phyloP scores from a whole-genome alignment of 1,139 yeast genomes.

The Pichia sp. region DNA sequence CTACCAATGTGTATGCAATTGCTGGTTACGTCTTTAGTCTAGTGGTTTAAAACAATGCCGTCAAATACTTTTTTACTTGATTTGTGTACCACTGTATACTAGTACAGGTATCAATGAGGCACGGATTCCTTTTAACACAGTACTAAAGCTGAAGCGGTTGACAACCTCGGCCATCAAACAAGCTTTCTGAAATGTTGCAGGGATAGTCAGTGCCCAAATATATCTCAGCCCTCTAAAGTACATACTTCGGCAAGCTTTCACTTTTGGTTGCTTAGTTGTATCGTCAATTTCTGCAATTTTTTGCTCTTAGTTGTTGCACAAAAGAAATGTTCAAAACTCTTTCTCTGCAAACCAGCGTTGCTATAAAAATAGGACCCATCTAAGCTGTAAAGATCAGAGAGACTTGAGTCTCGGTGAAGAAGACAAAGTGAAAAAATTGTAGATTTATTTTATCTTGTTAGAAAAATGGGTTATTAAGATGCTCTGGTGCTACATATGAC shows the following conservation, averaged over 20 bases:
- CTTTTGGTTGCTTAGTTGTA: slow-evolving; percentile 11
- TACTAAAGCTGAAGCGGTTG: slow-evolving; percentile 12
- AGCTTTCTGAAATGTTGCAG: slow-evolving; percentile 14
- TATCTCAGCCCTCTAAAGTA: slow-evolving; percentile 12
- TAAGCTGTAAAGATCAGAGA: no score
- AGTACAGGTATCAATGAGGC: slow-evolving; percentile 16
- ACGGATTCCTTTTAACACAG: slow-evolving; percentile 14
- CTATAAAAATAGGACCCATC: no score
- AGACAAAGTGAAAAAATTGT: no score
- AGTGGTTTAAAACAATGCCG: slow-evolving; percentile 9
- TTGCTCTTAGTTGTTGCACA: no score
- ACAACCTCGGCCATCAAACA: slow-evolving; percentile 13
- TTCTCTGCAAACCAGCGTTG: no score
- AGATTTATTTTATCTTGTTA: no score
- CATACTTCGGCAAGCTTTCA: slow-evolving; percentile 14
- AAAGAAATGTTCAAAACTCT: no score
- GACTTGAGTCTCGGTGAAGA: no score
- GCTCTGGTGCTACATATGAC: no score
- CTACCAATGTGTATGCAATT: slow-evolving; percentile 12
- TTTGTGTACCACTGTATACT: slow-evolving; percentile 11
- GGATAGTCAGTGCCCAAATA: slow-evolving; percentile 15
- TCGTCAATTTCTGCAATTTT: no score
- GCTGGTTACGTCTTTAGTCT: slow-evolving; percentile 11
- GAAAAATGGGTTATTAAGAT: no score
- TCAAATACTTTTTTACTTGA: slow-evolving; percentile 13